Percentiles rank a stretch among this genome's conserved stretches.
Conservation (phyloP, 2,329 filamentous ascomycete species). For the Diaporthe vexans region DNA sequence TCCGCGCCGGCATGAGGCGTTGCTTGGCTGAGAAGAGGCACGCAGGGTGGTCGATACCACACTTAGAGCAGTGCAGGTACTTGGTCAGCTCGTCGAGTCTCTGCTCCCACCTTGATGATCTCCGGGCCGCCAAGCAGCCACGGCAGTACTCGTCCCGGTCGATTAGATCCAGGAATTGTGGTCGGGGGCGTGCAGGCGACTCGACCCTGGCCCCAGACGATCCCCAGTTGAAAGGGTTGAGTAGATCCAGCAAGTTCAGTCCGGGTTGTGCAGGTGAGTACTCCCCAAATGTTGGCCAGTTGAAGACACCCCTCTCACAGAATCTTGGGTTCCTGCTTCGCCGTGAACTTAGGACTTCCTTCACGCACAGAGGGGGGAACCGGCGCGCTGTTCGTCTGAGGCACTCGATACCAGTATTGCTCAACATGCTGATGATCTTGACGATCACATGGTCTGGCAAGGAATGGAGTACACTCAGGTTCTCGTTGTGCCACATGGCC, state of each 20-base stretch:
- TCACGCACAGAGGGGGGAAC: constrained; percentile 6
- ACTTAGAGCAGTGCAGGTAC: constrained; percentile 30
- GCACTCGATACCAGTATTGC: constrained; percentile 8
- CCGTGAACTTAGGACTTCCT: neutral
- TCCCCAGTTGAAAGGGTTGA: too few relatives aligned
- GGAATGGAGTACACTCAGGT: neutral
- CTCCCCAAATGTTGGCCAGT: too few relatives aligned
- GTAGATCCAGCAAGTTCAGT: too few relatives aligned
- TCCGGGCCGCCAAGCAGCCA: neutral
- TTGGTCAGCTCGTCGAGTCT: neutral
- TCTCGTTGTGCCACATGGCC: constrained; percentile 4
- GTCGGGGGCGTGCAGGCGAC: neutral
- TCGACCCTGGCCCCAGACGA: neutral
- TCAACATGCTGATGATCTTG: neutral
- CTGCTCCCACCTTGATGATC: neutral
- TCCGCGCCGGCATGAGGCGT: neutral
- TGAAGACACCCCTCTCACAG: too few relatives aligned
- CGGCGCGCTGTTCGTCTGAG: constrained; percentile 13
- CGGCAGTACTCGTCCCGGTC: neutral
- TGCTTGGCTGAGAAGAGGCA: constrained; percentile 25
- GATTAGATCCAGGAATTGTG: neutral
- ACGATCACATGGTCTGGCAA: neutral
- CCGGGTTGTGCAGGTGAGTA: too few relatives aligned
- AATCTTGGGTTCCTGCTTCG: too few relatives aligned
- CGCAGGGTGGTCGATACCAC: constrained; percentile 13